Evolutionary conservation across 352 stramenopile species (phyloP).

Genomic region (Peronospora belbahrii): DNA sequence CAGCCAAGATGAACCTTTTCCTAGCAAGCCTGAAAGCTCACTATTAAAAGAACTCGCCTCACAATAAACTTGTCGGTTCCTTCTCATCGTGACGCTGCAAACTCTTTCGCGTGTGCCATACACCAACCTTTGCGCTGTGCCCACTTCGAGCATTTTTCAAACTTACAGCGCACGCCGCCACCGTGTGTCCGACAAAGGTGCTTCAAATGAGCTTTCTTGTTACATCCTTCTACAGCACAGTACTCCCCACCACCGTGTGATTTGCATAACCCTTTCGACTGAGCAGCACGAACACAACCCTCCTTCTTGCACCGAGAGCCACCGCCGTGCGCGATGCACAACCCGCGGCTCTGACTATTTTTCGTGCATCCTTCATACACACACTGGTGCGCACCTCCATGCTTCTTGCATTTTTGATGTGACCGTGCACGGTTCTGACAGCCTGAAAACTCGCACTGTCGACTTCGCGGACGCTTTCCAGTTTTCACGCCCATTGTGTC

Average conservation of each 20-base stretch:
- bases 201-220: slow-evolving; percentile 84
- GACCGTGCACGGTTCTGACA: slow-evolving; percentile 74
- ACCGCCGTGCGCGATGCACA: slow-evolving; percentile 81
- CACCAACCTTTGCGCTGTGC: slow-evolving; percentile 84
- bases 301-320: slow-evolving; percentile 74
- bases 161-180: slow-evolving; percentile 77
- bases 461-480: slow-evolving; percentile 34
- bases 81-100: slow-evolving; percentile 37
- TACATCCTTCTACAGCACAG: slow-evolving; percentile 72
- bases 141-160: slow-evolving; percentile 76
- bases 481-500: slow-evolving; percentile 11
- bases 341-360: slow-evolving; percentile 80
- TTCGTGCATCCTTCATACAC: slow-evolving; percentile 80
- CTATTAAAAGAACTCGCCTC: neutral
- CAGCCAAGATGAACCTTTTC: slow-evolving; percentile 8
- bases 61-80: slow-evolving; percentile 4
- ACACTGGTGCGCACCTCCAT: slow-evolving; percentile 80
- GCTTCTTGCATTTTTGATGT: slow-evolving; percentile 86
- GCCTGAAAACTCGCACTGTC: slow-evolving; percentile 64
- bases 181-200: slow-evolving; percentile 81
- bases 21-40: neutral
- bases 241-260: slow-evolving; percentile 77
- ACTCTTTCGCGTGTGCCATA: slow-evolving; percentile 84
- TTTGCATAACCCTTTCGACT: slow-evolving; percentile 83
- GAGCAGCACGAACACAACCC: slow-evolving; percentile 70